A percentile compares a stretch with the other conserved stretches of the same genome.
Evolutionary conservation across 1,284 basidiomycete species (phyloP).

Genomic region (Trametes pubescens): DNA sequence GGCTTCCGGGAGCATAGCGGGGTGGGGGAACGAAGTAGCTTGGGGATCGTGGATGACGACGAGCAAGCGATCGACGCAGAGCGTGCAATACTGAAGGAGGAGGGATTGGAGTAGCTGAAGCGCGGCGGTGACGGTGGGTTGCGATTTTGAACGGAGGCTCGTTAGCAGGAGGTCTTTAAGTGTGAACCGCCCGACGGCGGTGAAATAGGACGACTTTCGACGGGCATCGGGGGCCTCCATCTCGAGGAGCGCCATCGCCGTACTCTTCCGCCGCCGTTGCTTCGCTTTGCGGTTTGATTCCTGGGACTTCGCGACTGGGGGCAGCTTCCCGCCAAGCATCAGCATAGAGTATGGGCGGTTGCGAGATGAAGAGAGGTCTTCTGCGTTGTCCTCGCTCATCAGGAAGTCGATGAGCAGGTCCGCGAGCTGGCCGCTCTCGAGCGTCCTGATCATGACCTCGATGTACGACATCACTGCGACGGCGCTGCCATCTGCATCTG

Average conservation of each 20-base stretch:
- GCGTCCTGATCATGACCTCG: conserved; percentile 84
- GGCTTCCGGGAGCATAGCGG: conserved; percentile 47
- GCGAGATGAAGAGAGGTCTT: conserved; percentile 58
- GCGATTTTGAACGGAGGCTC: conserved; percentile 75
- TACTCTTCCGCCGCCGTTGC: conserved; percentile 74
- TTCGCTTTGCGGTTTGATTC: conserved; percentile 52
- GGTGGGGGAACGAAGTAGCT: conserved; percentile 81
- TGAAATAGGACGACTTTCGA: conserved; percentile 81
- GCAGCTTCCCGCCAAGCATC: conserved; percentile 50
- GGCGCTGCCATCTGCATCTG: conserved; percentile 90
- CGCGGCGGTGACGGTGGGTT: conserved; percentile 74
- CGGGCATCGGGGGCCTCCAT: conserved; percentile 80
- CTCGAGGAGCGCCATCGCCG: conserved; percentile 84
- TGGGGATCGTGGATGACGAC: conserved; percentile 71
- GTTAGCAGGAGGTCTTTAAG: conserved; percentile 87
- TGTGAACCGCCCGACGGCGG: conserved; percentile 86
- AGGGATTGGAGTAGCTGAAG: conserved; percentile 83
- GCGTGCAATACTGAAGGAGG: conserved; percentile 71
- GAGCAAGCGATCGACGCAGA: conserved; percentile 74
- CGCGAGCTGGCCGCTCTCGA: conserved; percentile 75
- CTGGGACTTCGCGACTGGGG: conserved; percentile 46
- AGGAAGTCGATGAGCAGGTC: conserved; percentile 82
- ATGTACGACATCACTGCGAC: conserved; percentile 98
- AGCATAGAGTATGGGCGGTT: conserved; percentile 57
- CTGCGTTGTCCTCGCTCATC: conserved; percentile 79